Evolutionary conservation across 2,329 filamentous ascomycete genomes (phyloP).

Genomic region (Phialophora macrospora): DNA sequence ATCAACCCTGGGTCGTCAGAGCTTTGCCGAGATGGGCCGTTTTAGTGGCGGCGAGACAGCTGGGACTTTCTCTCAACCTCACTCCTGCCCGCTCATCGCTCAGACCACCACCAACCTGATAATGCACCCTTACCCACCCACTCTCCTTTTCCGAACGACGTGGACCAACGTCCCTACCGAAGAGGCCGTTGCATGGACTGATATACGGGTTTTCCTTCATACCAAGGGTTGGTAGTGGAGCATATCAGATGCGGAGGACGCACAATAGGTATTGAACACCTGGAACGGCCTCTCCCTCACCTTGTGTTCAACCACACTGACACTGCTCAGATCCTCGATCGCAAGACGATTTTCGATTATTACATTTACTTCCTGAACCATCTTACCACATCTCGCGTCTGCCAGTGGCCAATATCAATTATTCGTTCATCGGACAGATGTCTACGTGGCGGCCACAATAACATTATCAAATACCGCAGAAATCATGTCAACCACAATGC

Average conservation of each 20-base stretch:
- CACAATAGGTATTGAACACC: constrained; percentile 26
- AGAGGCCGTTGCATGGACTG: constrained; percentile 5
- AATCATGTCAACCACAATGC: constrained; percentile 27
- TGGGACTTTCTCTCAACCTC: constrained; percentile 24
- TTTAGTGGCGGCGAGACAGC: constrained; percentile 31
- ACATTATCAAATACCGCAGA: constrained; percentile 23
- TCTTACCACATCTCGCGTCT: constrained; percentile 18
- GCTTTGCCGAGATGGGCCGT: constrained; percentile 27
- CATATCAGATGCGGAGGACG: constrained; percentile 26
- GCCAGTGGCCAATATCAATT: constrained; percentile 32
- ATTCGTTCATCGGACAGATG: constrained; percentile 26
- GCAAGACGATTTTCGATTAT: constrained; percentile 25
- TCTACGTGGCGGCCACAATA: constrained; percentile 27
- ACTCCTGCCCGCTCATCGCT: constrained; percentile 22
- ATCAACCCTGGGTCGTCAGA: constrained; percentile 12
- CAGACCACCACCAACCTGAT: constrained; percentile 27
- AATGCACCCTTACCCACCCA: constrained; percentile 26
- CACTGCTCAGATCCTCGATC: constrained; percentile 17
- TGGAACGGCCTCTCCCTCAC: not conserved
- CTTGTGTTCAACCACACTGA: constrained; percentile 24
- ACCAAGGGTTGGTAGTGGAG: constrained; percentile 23
- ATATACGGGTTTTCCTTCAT: constrained; percentile 13
- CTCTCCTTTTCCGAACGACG: constrained; percentile 25
- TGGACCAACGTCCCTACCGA: constrained; percentile 7
- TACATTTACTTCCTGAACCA: constrained; percentile 25